A percentile compares a stretch with the other conserved stretches of the same genome.
phyloP scores from a whole-genome alignment of 140 eudicot species.

The Stevia rebaudiana region DNA sequence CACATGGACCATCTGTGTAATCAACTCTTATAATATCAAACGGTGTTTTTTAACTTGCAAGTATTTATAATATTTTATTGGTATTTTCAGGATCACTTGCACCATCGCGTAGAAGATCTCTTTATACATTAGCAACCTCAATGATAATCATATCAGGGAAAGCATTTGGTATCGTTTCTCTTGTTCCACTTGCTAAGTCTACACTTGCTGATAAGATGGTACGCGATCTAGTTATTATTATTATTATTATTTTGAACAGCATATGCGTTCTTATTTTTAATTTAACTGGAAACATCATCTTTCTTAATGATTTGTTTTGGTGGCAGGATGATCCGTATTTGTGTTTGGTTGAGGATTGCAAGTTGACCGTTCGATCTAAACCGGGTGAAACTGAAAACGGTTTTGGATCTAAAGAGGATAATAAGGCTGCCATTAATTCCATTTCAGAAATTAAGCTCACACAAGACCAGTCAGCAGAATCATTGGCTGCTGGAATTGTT shows the following conservation, averaged over 20 bases:
- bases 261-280: no score
- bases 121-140: constrained; percentile 63
- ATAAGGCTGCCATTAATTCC: constrained; percentile 57
- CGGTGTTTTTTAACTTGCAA: neutral
- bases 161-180: constrained; percentile 56
- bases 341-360: constrained; percentile 64
- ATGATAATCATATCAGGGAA: constrained; percentile 64
- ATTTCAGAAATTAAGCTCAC: constrained; percentile 41
- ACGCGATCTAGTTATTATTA: constrained; percentile 17
- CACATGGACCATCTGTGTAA: no score
- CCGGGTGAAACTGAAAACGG: constrained; percentile 20
- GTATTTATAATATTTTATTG: neutral
- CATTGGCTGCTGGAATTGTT: constrained; percentile 54
- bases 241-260: no score
- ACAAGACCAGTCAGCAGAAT: constrained; percentile 55
- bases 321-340: constrained; percentile 73
- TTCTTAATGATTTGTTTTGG: constrained; percentile 16
- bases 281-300: neutral
- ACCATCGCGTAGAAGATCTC: constrained; percentile 74
- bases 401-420: constrained; percentile 70
- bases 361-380: constrained; percentile 42
- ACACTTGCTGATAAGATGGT: constrained; percentile 51
- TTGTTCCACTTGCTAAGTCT: constrained; percentile 54
- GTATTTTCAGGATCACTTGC: constrained; percentile 48
- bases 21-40: no score